Evolutionary conservation across 2,329 filamentous ascomycete genomes (phyloP), one percentile per base, ranked within the genome.

Genomic region (Cytospora paraplurivora): DNA sequence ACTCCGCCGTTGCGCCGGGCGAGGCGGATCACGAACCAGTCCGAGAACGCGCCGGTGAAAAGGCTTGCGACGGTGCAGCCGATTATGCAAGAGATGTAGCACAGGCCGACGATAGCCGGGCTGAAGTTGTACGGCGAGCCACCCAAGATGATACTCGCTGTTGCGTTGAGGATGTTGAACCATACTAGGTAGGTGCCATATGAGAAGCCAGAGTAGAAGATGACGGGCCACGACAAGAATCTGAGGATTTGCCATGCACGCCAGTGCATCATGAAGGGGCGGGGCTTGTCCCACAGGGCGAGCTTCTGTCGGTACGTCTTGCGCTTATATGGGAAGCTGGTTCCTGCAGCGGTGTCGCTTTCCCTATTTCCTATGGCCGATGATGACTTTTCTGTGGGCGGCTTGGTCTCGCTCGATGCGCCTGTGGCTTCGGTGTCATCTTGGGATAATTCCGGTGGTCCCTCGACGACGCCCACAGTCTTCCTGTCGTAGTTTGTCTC

Each of bases 401-500:
- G 27, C 21, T 61, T 62, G 49, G 21, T 19, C 19, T 37, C 56
- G 27, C 27, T 27, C 15, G 56, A 4, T 19, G 15, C 38, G 52
- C 65, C 60, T 13, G 54, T 56, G 2, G 50, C 33, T 34, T 64
- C 56, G 6, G 57, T 58, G 11, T 59, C 62, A n/a, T 53, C 55
- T 10, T 33, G 62, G 11, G 47, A 37, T 1, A 53, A 11, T 32
- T 34, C 33, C 21, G 41, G 59, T 15, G 56, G 56, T n/a, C 60
- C 56, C 21, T 64, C 51, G 1, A 67, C 53, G 6, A 68, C 65
- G 13, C 68, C 63, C 3, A 68, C 58, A 7, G 76, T 67, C 69
- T 64, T 62, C 15, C 65, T 59, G 51, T 77, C 71, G 66, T 84
- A 85, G 21, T 76, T 76, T 4, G 81, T 82, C 71, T 85, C 83